Base-by-base conservation (phyloP, 352 stramenopile genomes). In the Nothophytophthora sp. region DNA sequence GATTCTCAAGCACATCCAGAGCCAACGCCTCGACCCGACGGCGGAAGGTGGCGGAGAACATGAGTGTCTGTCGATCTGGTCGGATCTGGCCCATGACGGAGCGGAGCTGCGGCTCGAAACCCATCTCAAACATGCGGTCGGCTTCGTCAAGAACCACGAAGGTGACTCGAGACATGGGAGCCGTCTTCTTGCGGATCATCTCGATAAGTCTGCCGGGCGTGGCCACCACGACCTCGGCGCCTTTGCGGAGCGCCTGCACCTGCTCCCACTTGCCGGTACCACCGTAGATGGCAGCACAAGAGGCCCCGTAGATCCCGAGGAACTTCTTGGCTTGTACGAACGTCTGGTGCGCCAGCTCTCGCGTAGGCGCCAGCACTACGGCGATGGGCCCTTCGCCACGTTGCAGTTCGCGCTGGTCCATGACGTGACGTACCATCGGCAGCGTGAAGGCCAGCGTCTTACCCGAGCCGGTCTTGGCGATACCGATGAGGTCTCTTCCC, bases 391-490 rank as follows among this genome's bases (percentile, higher is more conserved):
- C 85, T 72, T 95, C 82, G 16, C 76, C 78, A 29, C 83, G 78
- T 30, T 64, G 43, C 9, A 96, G 67, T 30, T 88, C 67, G 8
- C 83, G 69, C 69, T 97, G 88, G 53, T 94, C 84, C 84, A 96
- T 95, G 8, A 96, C 72, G 34, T 93, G 82, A 12, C 71, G 66
- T 34, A 99, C 75, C 64, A 98, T 87, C n/a, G 97, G 97, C 46
- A 98, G 61, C 13, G 97, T 87, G 72, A 99, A 99, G 4, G 96
- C 94, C 23, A 99, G 83, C 9, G 96, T 99, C 76, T 99, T 99
- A 2, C 97, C 97, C 2, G 86, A 98, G 22, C 97, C 97, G 1
- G 97, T 99, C 78, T 99, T 96, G 41, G 96, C 94, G 40, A 95
- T 96, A 24, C 69, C 85, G 42, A 95, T 89, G 39, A 95, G 61